Conservation (phyloP, 2,329 filamentous ascomycete genomes). For the Pseudocercospora pini-densiflorae region DNA sequence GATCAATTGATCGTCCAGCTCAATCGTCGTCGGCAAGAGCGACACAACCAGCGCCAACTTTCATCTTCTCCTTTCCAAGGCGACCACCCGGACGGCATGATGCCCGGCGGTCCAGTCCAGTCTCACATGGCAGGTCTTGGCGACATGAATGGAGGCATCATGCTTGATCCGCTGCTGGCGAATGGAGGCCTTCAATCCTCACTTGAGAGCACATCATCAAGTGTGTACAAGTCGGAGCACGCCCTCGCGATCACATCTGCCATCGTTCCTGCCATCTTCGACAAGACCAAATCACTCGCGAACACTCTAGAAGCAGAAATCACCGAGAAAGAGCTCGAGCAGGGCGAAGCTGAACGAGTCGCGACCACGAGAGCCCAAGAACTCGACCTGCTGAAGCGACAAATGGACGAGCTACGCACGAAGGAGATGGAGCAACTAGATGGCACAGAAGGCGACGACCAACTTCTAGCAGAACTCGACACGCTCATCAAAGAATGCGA, state of each 20-base stretch:
- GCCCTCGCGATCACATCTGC: constrained; percentile 65
- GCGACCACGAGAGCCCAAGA: constrained; percentile 68
- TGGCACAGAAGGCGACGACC: constrained; percentile 43
- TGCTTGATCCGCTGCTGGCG: constrained; percentile 35
- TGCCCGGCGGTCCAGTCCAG: constrained; percentile 35
- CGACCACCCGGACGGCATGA: constrained; percentile 26
- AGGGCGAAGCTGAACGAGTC: constrained; percentile 52
- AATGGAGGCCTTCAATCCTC: constrained; percentile 12
- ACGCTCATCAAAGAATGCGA: constrained; percentile 49
- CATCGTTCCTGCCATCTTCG: constrained; percentile 61
- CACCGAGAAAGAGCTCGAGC: constrained; percentile 67
- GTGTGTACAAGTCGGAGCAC: constrained; percentile 49
- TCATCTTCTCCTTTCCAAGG: constrained; percentile 69
- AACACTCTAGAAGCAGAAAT: constrained; percentile 72
- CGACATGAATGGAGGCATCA: constrained; percentile 23
- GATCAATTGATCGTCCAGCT: constrained; percentile 78
- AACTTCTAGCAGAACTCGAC: constrained; percentile 38
- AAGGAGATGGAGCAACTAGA: constrained; percentile 60
- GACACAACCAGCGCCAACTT: constrained; percentile 62
- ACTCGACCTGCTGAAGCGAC: constrained; percentile 62
- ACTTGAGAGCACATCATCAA: constrained; percentile 30
- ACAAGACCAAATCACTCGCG: constrained; percentile 50
- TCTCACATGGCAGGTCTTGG: constrained; percentile 22
- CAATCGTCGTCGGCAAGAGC: constrained; percentile 70
- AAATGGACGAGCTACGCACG: constrained; percentile 54